Evolutionary conservation across 805 yeast species (phyloP), one percentile per base, ranked within the genome.

Genomic region (Cyberlindnera euphorbiae): DNA sequence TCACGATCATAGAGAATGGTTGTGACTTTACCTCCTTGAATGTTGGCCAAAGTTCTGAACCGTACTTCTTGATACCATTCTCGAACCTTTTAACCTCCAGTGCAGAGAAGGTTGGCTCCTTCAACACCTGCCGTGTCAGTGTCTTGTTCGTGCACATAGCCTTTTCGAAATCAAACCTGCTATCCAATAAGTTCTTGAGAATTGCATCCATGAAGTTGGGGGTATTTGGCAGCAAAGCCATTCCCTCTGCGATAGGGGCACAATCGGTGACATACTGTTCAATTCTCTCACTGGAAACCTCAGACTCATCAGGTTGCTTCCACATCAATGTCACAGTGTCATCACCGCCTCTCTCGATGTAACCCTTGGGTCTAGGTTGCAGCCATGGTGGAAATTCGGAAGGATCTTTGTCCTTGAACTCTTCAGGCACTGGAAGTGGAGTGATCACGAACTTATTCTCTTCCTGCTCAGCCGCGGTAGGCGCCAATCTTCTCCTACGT

Each of bases 201-300:
- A 83, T 68, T 2, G 80, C 77, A 62, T 93, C 97, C 43, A 85
- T 60, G 48, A 90, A 88, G 52, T 90, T 89, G 2, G 94, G 88
- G 1, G 94, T 75, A 14, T 73, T 72, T 0, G 81, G 75, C 13
- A 71, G 54, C 31, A 90, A 55, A 0, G 63, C 66, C 11, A 89
- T 56, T 5, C 58, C 54, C 7, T 63, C 60, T 0, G 96, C 93
- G 30, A 74, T 62, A 0, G 74, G 72, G 2, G 60, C 63, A 49
- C 89, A 79, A 14, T 60, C 59, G 6, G 63, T 58, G 13, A 89
- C 52, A 50, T 77, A 93, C 4, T 52, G 50, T 23, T 78, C 84
- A 6, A 82, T 40, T 29, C 62, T 58, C 6, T 40, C 46, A 7
- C 9, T 9, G 4, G 44, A 24, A 1, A 52, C 45, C 9, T 50